Conservation (phyloP, 768 basidiomycete species). For the Hydnomerulius pinastri region DNA sequence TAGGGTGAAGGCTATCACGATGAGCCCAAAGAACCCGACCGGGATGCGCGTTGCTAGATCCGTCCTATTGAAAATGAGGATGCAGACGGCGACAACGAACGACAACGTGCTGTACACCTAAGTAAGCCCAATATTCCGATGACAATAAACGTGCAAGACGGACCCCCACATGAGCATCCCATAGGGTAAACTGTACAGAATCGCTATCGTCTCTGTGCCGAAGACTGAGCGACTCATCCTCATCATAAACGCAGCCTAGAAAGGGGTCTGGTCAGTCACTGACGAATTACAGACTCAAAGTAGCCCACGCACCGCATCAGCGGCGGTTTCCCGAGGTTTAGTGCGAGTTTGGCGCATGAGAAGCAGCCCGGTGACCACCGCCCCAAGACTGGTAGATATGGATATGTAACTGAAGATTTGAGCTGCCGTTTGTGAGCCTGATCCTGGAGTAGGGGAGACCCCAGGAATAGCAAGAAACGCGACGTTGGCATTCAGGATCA, state of each 20-base stretch:
- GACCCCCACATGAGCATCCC: slow-evolving; percentile 35
- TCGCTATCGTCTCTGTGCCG: slow-evolving; percentile 30
- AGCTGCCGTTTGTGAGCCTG: slow-evolving; percentile 10
- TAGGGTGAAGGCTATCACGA: background rate
- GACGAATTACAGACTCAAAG: background rate
- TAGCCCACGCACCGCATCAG: slow-evolving; percentile 29
- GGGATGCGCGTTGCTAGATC: background rate
- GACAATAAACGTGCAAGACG: background rate
- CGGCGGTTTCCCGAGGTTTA: slow-evolving; percentile 21
- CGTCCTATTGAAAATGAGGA: background rate
- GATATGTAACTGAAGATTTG: slow-evolving; percentile 43
- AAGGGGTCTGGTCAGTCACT: background rate
- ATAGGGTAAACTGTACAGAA: slow-evolving; percentile 35
- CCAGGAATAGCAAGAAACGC: slow-evolving; percentile 49
- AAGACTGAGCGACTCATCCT: background rate
- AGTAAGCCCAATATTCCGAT: background rate
- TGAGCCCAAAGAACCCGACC: background rate
- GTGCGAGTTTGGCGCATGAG: slow-evolving; percentile 40
- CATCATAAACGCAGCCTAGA: background rate
- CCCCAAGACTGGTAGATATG: slow-evolving; percentile 33
- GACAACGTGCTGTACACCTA: background rate
- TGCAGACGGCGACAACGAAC: background rate
- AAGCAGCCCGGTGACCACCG: slow-evolving; percentile 36
- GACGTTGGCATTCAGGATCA: slow-evolving; percentile 53
- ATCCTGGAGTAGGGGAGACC: background rate